Base-by-base conservation (phyloP, 2,329 filamentous ascomycete genomes). In the Piedraia hortae region DNA sequence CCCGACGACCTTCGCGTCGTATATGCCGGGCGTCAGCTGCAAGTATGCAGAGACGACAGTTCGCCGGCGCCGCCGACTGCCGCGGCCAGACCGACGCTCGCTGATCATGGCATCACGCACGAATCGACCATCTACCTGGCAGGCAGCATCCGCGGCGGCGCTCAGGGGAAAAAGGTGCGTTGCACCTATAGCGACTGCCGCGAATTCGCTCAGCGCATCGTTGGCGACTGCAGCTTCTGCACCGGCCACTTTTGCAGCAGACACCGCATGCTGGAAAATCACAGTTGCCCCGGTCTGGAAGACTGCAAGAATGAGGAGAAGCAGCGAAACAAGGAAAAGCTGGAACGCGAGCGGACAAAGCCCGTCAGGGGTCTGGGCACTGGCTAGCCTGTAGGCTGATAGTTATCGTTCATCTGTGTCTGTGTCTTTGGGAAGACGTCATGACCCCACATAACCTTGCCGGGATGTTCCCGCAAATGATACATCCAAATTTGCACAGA, bases 221-320 rank as follows among this genome's bases (percentile, higher is more conserved):
- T 91, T 27, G 85, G 85, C 24, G 82, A 93, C 53, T 97, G 85
- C 51, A 70, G 67, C 29, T 93, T 93, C 56, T 97, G 85, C 54
- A 58, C 70, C 25, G 78, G 80, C 20, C 74, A 88, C 45, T 93
- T 75, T 56, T 97, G 85, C 51, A 75, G 75, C 37, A 89, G 78
- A 54, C 85, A 97, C 51, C 62, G 85, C 25, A 61, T 93, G 51
- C 51, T 93, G 31, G 85, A 97, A 49, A 74, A 82, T 36, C 85
- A 97, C 53, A 75, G 75, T 51, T 97, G 85, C 53, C 65, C 62
- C 31, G 78, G 78, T 18, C 56, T 97, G 26, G 85, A 93, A 55
- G 74, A 90, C 51, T 91, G 82, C 60, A 90, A 91, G 60, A 85
- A 89, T 56, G 78, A 90, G 47, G 82, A 75, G 21, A 77, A 90